Evolutionary conservation across 2,329 filamentous ascomycete genomes (phyloP), one percentile per base, ranked within the genome.

Genomic region (Cryphonectria japonica): DNA sequence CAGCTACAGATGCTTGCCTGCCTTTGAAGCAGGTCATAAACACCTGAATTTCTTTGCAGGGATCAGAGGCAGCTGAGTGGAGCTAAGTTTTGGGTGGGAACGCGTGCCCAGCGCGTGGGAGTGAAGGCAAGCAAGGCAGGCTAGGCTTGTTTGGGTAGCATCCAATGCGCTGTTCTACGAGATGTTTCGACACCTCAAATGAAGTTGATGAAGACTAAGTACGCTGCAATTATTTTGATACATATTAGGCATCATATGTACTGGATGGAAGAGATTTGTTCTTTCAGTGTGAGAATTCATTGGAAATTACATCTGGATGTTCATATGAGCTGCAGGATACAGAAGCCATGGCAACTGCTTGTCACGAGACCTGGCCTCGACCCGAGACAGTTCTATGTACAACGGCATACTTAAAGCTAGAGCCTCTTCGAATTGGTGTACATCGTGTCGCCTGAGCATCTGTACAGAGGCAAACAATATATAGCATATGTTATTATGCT

Each of bases 101-200:
- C 75, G 76, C 76, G 76, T 76, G 72, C 69, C 70, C 73, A 74
- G 74, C 75, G 75, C 75, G 75, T 74, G 75, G 73, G 76, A 59
- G 64, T 43, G 70, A 70, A 62, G 39, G 37, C 22, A 34, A 68
- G 70, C 78, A 70, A 64, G 41, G 61, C 19, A 32, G 69, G 70
- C 78, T 78, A 78, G 69, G 41, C 76, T 74, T 6, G 57, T 74
- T 74, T 69, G 22, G 69, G 74, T 29, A 57, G 64, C 69, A 50
- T 46, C 22, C 32, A 60, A 59, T 19, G 69, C 19, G 32, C 26
- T 22, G 16, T 61, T 26, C 26, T 22, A 22, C 3, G 43, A 22
- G 26, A 59, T 59, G 16, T 34, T 59, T 32, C 26, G 6, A 57
- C 3, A n/a, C n/a, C 14, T 32, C 54, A 32, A 22, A 46, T 46